Base-by-base conservation (phyloP, 768 basidiomycete species). In the Trametes cingulata region DNA sequence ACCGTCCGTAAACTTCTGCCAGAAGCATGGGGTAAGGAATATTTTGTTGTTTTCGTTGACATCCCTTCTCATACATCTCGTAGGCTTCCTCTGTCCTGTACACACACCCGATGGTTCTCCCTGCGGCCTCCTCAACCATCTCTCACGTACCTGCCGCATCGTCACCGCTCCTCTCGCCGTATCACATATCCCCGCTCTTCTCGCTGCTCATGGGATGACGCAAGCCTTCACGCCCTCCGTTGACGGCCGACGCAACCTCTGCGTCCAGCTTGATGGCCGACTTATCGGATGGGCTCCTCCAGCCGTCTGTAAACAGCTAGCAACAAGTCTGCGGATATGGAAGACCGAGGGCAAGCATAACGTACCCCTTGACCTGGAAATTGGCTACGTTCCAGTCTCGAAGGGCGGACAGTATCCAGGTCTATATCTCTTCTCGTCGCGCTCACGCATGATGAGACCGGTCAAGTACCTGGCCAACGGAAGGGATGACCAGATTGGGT, bases 71-170 rank as follows among this genome's bases (percentile, higher is more conserved):
- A 56, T 64, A n/a, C 65, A 20, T 68, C 57, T 22, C 35, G 20
- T 58, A 95, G 93, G 95, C 50, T 99, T 99, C 79, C 76, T 99
- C 9, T 99, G 97, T 69, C 97, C 97, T 20, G 97, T 99, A 17
- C 97, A 99, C 71, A 99, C 97, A 1, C 97, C 97, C 19, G 97
- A 99, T 80, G 97, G 97, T 65, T 84, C 95, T 13, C 97, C 97
- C 10, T 99, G 97, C 74, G 97, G 97, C 74, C 84, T 99, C 14
- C 85, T 99, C 57, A 99, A 98, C 75, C 97, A 99, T 72, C 83
- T 99, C 39, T 92, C 95, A 27, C 86, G 93, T 67, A 88, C 91
- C 14, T 99, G 97, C 76, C 90, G 93, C 60, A 90, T 99, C 65
- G 82, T 94, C 65, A 96, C 95, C 17, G 67, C 82, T 9, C 83